Base-by-base conservation (phyloP, 257 asterid genomes). In the Jasminum sambac region DNA sequence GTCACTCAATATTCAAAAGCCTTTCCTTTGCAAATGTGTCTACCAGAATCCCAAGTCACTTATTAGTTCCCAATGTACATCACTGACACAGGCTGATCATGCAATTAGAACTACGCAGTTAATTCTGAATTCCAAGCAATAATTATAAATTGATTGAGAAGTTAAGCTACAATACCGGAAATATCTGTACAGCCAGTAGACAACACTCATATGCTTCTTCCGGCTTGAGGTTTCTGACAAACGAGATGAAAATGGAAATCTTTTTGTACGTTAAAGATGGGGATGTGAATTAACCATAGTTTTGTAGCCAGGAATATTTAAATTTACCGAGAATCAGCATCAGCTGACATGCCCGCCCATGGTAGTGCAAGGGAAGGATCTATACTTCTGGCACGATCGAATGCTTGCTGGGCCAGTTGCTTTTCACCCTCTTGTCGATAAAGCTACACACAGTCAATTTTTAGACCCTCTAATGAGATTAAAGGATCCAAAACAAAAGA, bases 271-370 rank as follows among this genome's bases (percentile, higher is more conserved):
- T 2, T 57, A 79, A 72, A 64, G 6, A 65, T 50, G 66, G 17
- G 7, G 63, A 36, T 62, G 55, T 40, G 11, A 39, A 75, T 43
- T 52, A 66, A 64, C 40, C 13, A 61, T 66, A 64, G 38, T 13
- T 39, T 14, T 62, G 50, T 36, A 63, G 58, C 61, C 65, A 63
- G 57, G 61, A 67, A 77, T 38, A 72, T 69, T 55, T 9, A 71
- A 67, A 75, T 57, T 39, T 84, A 95, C 96, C 99, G 86, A 59
- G 82, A 76, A 71, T 69, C 85, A 46, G 93, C 93, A 91, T 95
- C 99, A 67, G 99, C 99, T 30, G 99, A 84, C 98, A 95, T 95
- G 81, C 99, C 98, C 66, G 98, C 97, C 98, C 99, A 95, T 17
- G 99, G 96, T 78, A 95, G 76, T 65, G 96, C 90, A 80, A 95